Conservation (phyloP, 2,329 filamentous ascomycete species). For the Penicillium sp. region DNA sequence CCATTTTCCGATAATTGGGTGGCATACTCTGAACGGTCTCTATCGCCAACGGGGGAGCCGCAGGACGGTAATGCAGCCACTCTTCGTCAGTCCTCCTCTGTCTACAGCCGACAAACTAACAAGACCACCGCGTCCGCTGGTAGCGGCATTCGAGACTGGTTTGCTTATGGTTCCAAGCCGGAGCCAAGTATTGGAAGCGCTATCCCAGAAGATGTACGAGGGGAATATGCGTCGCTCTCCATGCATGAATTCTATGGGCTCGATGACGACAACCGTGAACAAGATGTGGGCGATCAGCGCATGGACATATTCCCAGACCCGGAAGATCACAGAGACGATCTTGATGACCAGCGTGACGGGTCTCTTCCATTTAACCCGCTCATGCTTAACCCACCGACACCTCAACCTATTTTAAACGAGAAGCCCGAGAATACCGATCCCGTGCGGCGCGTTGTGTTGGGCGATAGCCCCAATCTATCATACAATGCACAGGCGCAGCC, state of each 20-base stretch:
- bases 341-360: conserved; percentile 19
- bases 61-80: conserved; percentile 21
- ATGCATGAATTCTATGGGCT: conserved; percentile 34
- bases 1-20: conserved; percentile 44
- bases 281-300: conserved; percentile 37
- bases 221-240: conserved; percentile 38
- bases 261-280: conserved; percentile 31
- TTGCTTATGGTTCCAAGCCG: conserved; percentile 30
- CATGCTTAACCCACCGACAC: conserved; percentile 47
- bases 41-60: conserved; percentile 27
- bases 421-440: conserved; percentile 24
- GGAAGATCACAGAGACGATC: conserved; percentile 27
- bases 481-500: conserved; percentile 23
- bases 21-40: conserved; percentile 35
- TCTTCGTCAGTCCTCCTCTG: conserved; percentile 34
- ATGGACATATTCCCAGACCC: conserved; percentile 36
- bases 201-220: conserved; percentile 35
- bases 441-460: conserved; percentile 32
- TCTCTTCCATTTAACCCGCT: conserved; percentile 41
- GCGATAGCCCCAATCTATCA: conserved; percentile 36
- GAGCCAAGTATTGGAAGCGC: conserved; percentile 28
- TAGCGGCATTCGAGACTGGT: conserved; percentile 35
- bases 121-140: conserved; percentile 24
- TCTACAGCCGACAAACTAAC: conserved; percentile 30
- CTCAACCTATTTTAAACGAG: conserved; percentile 30